A percentile compares a stretch with the other conserved stretches of the same genome.
Evolutionary conservation across 2,329 filamentous ascomycete species (phyloP).

Genomic region (Scedosporium aurantiacum): DNA sequence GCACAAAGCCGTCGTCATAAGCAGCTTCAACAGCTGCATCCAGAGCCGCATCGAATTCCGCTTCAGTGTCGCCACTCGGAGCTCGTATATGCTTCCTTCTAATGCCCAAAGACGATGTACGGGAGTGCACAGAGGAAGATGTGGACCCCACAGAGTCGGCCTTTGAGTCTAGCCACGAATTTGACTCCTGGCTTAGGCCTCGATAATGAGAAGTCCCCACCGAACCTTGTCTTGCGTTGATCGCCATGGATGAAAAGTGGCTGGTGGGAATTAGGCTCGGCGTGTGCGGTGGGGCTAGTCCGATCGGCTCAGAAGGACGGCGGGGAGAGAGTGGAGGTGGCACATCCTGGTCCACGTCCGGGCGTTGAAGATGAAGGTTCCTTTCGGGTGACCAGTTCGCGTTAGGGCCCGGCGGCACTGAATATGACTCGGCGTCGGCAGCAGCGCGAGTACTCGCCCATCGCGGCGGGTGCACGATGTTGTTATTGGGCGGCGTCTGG

Average conservation of each 20-base stretch:
- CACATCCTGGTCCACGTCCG: conserved; percentile 49
- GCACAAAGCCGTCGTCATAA: conserved; percentile 85
- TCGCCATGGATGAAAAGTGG: conserved; percentile 15
- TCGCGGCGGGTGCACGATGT: background rate
- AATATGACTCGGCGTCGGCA: background rate
- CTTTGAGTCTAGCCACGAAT: conserved; percentile 89
- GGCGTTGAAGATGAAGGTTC: conserved; percentile 31
- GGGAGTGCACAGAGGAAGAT: conserved; percentile 68
- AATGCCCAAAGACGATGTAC: conserved; percentile 59
- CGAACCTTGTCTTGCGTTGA: conserved; percentile 11
- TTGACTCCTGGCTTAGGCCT: conserved; percentile 65
- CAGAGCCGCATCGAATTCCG: conserved; percentile 86
- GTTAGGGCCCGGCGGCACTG: conserved; percentile 16
- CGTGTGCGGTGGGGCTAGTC: conserved; percentile 27
- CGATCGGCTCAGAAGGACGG: conserved; percentile 24
- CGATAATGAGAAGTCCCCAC: conserved; percentile 31
- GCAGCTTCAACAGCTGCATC: conserved; percentile 94
- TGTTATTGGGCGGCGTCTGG: background rate
- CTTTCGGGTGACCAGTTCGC: conserved; percentile 11
- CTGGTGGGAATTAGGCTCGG: conserved; percentile 20
- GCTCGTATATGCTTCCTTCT: conserved; percentile 59
- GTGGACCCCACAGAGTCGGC: conserved; percentile 80
- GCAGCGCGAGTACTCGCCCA: background rate
- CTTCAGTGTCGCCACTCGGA: conserved; percentile 63
- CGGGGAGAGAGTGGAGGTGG: conserved; percentile 61